Evolutionary conservation across 2,329 filamentous ascomycete genomes (phyloP).

Genomic region (Neurospora crassa): DNA sequence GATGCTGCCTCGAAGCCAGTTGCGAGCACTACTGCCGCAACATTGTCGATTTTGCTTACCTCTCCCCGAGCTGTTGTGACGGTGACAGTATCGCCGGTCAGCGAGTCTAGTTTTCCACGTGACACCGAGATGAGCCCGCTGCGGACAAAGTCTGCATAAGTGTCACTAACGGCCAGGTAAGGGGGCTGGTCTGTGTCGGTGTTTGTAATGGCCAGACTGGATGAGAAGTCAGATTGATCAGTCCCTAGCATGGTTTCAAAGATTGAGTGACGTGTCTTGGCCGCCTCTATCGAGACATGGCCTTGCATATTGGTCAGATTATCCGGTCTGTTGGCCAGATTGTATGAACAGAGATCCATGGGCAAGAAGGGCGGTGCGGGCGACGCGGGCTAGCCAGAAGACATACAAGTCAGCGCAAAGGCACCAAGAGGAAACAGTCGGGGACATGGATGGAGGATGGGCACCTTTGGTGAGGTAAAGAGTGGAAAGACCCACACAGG

Average conservation of each 20-base stretch:
- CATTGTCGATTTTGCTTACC: constrained; percentile 34
- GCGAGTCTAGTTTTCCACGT: constrained; percentile 34
- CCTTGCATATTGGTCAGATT: constrained; percentile 56
- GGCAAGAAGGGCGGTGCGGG: constrained; percentile 57
- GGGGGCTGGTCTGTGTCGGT: constrained; percentile 41
- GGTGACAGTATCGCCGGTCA: constrained; percentile 27
- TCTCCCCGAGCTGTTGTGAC: constrained; percentile 12
- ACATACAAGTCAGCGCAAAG: constrained; percentile 17
- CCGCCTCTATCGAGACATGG: constrained; percentile 49
- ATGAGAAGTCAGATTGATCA: constrained; percentile 43
- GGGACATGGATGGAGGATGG: constrained; percentile 2
- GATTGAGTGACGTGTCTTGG: constrained; percentile 42
- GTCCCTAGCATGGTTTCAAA: constrained; percentile 39
- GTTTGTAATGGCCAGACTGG: constrained; percentile 28
- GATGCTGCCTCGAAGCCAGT: constrained; percentile 63
- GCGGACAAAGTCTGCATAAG: constrained; percentile 65
- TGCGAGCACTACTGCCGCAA: constrained; percentile 62
- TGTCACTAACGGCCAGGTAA: constrained; percentile 60
- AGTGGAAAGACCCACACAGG: constrained; percentile 65
- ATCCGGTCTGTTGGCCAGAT: constrained; percentile 50
- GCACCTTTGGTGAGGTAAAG: constrained; percentile 41
- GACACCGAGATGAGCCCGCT: constrained; percentile 47
- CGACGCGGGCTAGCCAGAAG: constrained; percentile 27
- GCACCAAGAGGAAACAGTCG: constrained; percentile 1
- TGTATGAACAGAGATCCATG: constrained; percentile 63